Base-by-base conservation (phyloP, 2,329 filamentous ascomycete species). In the Fusarium lyarnte region DNA sequence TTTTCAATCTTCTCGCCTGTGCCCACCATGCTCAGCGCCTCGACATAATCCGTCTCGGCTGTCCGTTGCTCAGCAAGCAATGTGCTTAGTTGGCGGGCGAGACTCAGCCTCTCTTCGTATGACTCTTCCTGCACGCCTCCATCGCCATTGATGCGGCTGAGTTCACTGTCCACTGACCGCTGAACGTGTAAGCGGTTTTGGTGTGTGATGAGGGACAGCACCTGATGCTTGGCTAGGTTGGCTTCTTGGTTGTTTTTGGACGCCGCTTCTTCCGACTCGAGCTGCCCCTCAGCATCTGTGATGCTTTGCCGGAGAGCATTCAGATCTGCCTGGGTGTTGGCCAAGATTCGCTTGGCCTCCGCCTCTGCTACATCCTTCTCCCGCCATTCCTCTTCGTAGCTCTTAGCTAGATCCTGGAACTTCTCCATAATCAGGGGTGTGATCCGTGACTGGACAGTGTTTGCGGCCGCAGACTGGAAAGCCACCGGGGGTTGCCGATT, bases 361-460 rank as follows among this genome's bases (percentile, higher is more conserved):
- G 87, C 87, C 76, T 93, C 91, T 6, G 90, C 90, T 23, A 88
- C 86, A 58, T 94, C 90, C 78, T 93, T 94, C 72, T 94, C 92
- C 58, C 88, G 87, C 76, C 93, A 89, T 78, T 95, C 92, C 33
- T 91, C 88, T 65, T 96, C 93, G 77, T 94, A 94, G 62, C 87
- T 90, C 63, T 86, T 86, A 4, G 92, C 89, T 16, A 95, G 85
- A 70, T 92, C 90, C 74, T 91, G 89, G 70, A 94, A 90, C 73
- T 93, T 93, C 64, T 94, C 90, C 11, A 92, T 84, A 66, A 94
- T 88, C 10, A 93, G 85, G 7, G 90, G 88, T 8, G 89, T 89
- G 74, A 94, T 92, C 73, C 90, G 92, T 19, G 88, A 87, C 63
- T 93, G 90, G 14, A 94, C 87, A 7, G 89, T 89, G 66, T 89